Evolutionary conservation across 2,329 filamentous ascomycete genomes (phyloP).

Genomic region (Hypoxylon sp.): DNA sequence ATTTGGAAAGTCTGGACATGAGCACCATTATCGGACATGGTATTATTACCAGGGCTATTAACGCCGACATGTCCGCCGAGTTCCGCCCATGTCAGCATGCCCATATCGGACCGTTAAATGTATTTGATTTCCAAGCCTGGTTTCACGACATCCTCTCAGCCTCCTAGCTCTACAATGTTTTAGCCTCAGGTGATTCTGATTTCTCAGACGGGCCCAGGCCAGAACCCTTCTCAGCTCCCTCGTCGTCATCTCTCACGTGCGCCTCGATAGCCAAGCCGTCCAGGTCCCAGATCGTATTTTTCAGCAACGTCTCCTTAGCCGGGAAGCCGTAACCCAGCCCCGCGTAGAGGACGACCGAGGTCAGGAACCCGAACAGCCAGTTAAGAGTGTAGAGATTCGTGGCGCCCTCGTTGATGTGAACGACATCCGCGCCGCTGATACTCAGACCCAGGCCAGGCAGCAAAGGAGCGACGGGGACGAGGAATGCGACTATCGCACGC

Average conservation of each 20-base stretch:
- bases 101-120: background rate
- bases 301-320: conserved; percentile 57
- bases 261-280: conserved; percentile 39
- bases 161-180: conserved; percentile 2
- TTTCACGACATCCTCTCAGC: background rate
- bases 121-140: background rate
- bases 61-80: too few relatives aligned
- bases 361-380: conserved; percentile 70
- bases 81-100: too few relatives aligned
- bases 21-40: too few relatives aligned
- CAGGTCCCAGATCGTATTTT: conserved; percentile 50
- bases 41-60: too few relatives aligned
- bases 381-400: conserved; percentile 68
- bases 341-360: conserved; percentile 64
- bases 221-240: conserved; percentile 22
- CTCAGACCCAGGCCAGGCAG: conserved; percentile 62
- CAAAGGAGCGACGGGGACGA: conserved; percentile 64
- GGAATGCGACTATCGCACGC: conserved; percentile 64
- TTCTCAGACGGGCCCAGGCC: conserved; percentile 2
- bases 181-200: background rate
- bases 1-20: too few relatives aligned
- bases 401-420: conserved; percentile 52
- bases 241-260: conserved; percentile 28
- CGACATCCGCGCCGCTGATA: conserved; percentile 46
- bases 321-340: conserved; percentile 57